Conservation (phyloP, 768 basidiomycete species). For the Trametes villosa region DNA sequence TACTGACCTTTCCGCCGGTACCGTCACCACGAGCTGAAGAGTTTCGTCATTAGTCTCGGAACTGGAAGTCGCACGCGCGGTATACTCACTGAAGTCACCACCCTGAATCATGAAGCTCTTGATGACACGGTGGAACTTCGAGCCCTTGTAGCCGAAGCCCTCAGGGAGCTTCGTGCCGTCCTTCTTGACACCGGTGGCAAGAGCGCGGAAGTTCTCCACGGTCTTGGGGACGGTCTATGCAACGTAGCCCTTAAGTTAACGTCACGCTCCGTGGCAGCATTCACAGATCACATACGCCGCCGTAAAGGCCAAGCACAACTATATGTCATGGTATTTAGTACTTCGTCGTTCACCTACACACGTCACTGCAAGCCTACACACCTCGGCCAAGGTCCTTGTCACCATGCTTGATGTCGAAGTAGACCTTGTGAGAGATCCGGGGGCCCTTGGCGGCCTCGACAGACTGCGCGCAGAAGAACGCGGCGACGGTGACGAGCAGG, state of each 20-base stretch:
- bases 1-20: constrained; percentile 82
- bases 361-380: constrained; percentile 39
- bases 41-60: constrained; percentile 22
- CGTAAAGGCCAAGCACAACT: constrained; percentile 91
- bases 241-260: not conserved
- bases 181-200: constrained; percentile 82
- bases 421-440: constrained; percentile 89
- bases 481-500: constrained; percentile 63
- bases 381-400: constrained; percentile 83
- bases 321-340: not conserved
- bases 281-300: constrained; percentile 68
- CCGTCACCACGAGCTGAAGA: constrained; percentile 77
- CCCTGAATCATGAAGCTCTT: constrained; percentile 98
- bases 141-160: constrained; percentile 93
- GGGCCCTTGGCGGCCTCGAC: constrained; percentile 87
- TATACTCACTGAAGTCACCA: constrained; percentile 90
- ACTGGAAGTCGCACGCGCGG: not conserved
- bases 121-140: constrained; percentile 96
- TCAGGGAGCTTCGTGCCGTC: constrained; percentile 67
- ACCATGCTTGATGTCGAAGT: constrained; percentile 94
- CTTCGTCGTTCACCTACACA: constrained; percentile 18
- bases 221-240: constrained; percentile 91
- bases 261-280: not conserved
- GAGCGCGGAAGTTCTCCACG: constrained; percentile 95
- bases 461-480: constrained; percentile 71